phyloP scores from a whole-genome alignment of 1,139 yeast species.

The Sugiyamaella neomexicana region DNA sequence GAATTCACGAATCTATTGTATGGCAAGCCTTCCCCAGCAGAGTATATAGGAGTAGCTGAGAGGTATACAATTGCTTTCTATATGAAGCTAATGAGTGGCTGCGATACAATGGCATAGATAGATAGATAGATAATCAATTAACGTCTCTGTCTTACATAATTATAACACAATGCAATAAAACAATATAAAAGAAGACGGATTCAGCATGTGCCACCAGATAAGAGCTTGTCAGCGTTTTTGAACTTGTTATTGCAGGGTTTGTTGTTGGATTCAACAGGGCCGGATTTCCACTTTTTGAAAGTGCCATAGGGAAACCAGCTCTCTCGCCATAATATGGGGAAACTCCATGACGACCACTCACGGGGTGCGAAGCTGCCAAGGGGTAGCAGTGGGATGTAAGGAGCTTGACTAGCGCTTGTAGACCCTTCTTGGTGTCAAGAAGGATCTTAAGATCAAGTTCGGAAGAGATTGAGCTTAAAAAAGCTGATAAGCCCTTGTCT shows the following conservation, averaged over 20 bases:
- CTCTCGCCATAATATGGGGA: background rate
- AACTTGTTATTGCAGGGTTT: background rate
- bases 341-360: background rate
- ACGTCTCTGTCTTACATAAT: background rate
- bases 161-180: background rate
- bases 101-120: background rate
- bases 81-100: constrained; percentile 10
- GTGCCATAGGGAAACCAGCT: background rate
- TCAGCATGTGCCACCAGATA: background rate
- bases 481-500: too few species aligned
- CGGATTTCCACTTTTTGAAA: background rate
- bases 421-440: background rate
- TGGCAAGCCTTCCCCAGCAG: background rate
- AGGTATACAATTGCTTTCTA: constrained; percentile 11
- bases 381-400: background rate
- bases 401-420: background rate
- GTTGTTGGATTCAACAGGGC: background rate
- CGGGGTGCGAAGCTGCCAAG: background rate
- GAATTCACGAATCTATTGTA: constrained; percentile 4
- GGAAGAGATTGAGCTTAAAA: background rate
- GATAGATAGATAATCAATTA: background rate
- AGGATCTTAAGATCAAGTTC: background rate
- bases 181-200: background rate
- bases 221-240: background rate
- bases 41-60: constrained; percentile 8